Evolutionary conservation across 305 asterid genomes (phyloP).

Genomic region (Plantago coronopus): DNA sequence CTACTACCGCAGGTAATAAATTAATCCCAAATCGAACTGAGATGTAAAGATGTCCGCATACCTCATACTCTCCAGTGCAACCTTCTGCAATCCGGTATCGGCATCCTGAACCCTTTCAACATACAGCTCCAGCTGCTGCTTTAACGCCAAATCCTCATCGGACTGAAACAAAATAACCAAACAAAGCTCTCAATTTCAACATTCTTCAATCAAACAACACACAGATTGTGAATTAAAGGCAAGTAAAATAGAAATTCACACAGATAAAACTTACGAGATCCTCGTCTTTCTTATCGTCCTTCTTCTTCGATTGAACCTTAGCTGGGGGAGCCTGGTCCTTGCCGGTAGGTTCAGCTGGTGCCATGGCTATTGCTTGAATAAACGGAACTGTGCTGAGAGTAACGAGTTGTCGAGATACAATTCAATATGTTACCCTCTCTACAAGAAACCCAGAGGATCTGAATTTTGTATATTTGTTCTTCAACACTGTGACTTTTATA

Average conservation of each 20-base stretch:
- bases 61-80: constrained; percentile 97
- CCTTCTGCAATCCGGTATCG: constrained; percentile 80
- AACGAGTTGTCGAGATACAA: too few species aligned
- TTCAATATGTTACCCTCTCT: too few species aligned
- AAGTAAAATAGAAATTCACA: background rate
- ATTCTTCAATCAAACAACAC: background rate
- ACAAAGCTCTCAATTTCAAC: too few species aligned
- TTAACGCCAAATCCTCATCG: constrained; percentile 95
- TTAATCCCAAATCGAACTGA: background rate
- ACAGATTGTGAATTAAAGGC: background rate
- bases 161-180: constrained; percentile 40
- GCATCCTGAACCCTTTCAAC: constrained; percentile 90
- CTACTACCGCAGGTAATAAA: too few species aligned
- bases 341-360: constrained; percentile 7
- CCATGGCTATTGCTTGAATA: too few species aligned
- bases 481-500: too few species aligned
- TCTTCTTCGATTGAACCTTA: background rate
- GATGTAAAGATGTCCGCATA: constrained; percentile 19
- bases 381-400: too few species aligned
- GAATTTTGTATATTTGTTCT: too few species aligned
- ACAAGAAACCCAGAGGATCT: too few species aligned
- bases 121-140: constrained; percentile 87
- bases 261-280: constrained; percentile 3
- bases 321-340: background rate
- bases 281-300: constrained; percentile 2